These are phyloP conservation scores for Pinus tabuliformis DNA, from an alignment of 75 land plant genomes.

Conservation along the genomic window DNA sequence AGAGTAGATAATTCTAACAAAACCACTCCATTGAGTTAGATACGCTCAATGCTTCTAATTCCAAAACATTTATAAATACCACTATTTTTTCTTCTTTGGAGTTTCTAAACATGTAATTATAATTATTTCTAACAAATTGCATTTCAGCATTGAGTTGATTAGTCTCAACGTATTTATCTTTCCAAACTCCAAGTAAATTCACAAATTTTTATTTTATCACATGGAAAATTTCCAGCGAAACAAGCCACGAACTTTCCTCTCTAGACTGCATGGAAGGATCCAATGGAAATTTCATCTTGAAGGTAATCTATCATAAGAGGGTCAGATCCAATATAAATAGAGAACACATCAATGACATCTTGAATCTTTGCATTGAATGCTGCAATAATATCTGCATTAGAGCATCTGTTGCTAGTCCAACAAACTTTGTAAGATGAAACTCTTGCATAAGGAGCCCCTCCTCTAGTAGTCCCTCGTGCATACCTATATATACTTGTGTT, in stretches of 20 bases:
- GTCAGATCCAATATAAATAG: constrained; percentile 89
- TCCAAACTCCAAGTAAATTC: no score
- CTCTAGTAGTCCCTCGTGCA: constrained; percentile 65
- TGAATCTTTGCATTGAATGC: constrained; percentile 84
- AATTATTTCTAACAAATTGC: no score
- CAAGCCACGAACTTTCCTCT: constrained; percentile 79
- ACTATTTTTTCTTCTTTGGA: no score
- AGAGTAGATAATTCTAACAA: no score
- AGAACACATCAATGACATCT: constrained; percentile 89
- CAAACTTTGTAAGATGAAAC: constrained; percentile 93
- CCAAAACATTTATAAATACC: no score
- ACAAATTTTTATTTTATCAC: no score
- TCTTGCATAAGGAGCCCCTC: constrained; percentile 79
- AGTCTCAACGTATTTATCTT: no score
- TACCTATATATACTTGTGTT: constrained; percentile 64
- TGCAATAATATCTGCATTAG: constrained; percentile 91
- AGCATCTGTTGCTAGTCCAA: constrained; percentile 77
- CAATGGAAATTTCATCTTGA: constrained; percentile 91
- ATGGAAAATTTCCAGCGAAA: constrained; percentile 68
- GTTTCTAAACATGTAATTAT: no score
- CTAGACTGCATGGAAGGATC: constrained; percentile 76
- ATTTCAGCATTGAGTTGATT: no score
- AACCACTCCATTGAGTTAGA: no score
- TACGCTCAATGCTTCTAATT: no score
- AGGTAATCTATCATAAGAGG: constrained; percentile 57